A percentile compares a stretch with the other conserved stretches of the same genome.
Conservation (phyloP, 2,329 filamentous ascomycete genomes). For the Colletotrichum paranaense region DNA sequence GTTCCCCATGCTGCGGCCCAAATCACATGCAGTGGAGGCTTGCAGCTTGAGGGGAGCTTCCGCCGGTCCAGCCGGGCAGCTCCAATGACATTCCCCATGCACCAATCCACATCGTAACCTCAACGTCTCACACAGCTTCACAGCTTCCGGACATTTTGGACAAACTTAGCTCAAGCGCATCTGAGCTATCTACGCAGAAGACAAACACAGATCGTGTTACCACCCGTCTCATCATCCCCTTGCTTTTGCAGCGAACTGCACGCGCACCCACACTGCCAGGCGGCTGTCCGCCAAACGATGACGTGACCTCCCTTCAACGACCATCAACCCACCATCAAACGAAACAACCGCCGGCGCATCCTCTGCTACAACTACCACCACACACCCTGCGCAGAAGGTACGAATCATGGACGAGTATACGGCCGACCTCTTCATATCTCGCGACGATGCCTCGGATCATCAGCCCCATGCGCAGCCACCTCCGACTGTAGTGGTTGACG, state of each 20-base stretch:
- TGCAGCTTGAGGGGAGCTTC: constrained; percentile 5
- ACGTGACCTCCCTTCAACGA: constrained; percentile 25
- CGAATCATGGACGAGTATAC: constrained; percentile 36
- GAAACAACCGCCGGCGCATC: constrained; percentile 26
- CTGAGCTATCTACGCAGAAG: neutral
- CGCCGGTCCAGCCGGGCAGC: constrained; percentile 6
- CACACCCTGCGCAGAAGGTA: neutral
- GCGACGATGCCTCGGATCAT: constrained; percentile 30
- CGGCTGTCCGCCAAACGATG: constrained; percentile 21
- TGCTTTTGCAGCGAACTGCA: neutral
- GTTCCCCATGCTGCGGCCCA: constrained; percentile 8
- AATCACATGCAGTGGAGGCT: constrained; percentile 34
- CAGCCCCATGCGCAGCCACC: constrained; percentile 30
- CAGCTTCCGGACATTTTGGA: neutral
- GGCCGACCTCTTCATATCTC: constrained; percentile 37
- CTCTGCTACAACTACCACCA: constrained; percentile 2
- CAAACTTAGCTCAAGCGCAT: neutral
- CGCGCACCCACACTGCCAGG: neutral
- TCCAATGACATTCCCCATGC: constrained; percentile 1
- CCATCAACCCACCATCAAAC: constrained; percentile 11
- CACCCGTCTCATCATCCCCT: neutral
- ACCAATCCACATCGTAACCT: neutral
- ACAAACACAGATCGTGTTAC: neutral
- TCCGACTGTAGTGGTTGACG: constrained; percentile 29
- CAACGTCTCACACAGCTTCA: neutral